Base-by-base conservation (phyloP, 768 basidiomycete species). In the Lentinula raphanica region DNA sequence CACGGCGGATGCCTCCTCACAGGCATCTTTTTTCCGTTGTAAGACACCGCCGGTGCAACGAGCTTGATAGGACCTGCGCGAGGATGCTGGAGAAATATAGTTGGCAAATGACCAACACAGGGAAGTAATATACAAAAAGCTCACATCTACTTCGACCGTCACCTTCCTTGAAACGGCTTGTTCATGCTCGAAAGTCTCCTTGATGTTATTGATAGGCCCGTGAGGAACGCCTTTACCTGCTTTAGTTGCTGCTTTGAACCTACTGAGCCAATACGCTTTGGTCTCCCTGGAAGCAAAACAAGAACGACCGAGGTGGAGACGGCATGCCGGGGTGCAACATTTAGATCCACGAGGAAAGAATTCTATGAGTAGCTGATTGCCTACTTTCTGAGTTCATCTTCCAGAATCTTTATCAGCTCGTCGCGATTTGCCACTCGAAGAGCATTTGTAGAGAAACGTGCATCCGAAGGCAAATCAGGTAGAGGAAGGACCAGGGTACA, bases 191-290 rank as follows among this genome's bases (percentile, higher is more conserved):
- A 97, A 98, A 3, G 95, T 94, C 70, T 94, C 85, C 59, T 79
- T 67, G 59, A 98, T 92, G 63, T 92, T 88, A 69, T 97, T 97
- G 74, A 98, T 96, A 17, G 95, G 95, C 29, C 90, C 91, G 70
- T 88, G 87, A 6, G 92, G 91, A 25, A 93, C 84, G 11, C 94
- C 94, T 31, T 87, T 73, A 5, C 93, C 95, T 17, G 40, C 40
- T 19, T 54, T 42, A 8, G 53, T 54, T 9, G 53, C 53, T 23
- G 35, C 39, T 40, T 76, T 84, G 62, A 98, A 80, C 49, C 76
- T 76, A 60, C 79, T 71, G 45, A 95, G 75, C 95, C 94, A 97
- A 61, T 90, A 72, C 15, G 82, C 83, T 59, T 87, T 80, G 19
- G 82, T 72, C 36, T 82, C 72, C 66, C 79, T 73, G 69, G 17